A percentile compares a stretch with the other conserved stretches of the same genome.
Conservation (phyloP, 257 asterid genomes). For the Ehretia macrophylla region DNA sequence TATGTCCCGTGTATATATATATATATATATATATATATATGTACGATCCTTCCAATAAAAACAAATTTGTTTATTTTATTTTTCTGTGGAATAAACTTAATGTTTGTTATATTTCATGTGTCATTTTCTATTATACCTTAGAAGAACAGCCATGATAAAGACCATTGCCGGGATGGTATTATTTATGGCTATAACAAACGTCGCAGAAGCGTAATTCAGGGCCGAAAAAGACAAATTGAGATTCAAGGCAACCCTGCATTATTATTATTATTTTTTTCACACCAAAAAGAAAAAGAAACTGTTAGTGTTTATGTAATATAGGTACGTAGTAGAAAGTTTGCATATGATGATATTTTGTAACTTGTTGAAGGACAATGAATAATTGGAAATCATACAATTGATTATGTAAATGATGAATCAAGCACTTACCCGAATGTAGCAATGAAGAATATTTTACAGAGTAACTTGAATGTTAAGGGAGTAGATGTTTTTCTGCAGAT, state of each 20-base stretch:
- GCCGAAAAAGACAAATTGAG: slow-evolving; percentile 42
- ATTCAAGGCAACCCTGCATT: slow-evolving; percentile 39
- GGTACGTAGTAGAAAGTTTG: no score
- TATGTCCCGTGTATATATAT: no score
- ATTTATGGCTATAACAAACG: slow-evolving; percentile 49
- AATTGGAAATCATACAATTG: no score
- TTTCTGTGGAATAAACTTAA: not conserved
- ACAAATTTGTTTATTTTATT: no score
- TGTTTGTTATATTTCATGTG: no score
- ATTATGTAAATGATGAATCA: not conserved
- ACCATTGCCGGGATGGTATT: slow-evolving; percentile 49
- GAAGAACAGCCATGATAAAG: slow-evolving; percentile 47
- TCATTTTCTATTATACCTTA: slow-evolving; percentile 28
- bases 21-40: not conserved
- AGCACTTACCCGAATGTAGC: slow-evolving; percentile 41
- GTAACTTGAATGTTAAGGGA: slow-evolving; percentile 32
- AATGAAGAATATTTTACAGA: slow-evolving; percentile 40
- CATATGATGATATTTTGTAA: no score
- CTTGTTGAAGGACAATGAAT: no score
- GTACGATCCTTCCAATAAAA: no score
- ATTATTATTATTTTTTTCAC: not conserved
- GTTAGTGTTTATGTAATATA: not conserved
- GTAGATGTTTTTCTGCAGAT: slow-evolving; percentile 32
- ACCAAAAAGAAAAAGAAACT: not conserved
- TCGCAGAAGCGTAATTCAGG: slow-evolving; percentile 45